Percentiles rank a stretch among this genome's conserved stretches.
Conservation (phyloP, 352 stramenopile species). For the Peronospora destructor region DNA sequence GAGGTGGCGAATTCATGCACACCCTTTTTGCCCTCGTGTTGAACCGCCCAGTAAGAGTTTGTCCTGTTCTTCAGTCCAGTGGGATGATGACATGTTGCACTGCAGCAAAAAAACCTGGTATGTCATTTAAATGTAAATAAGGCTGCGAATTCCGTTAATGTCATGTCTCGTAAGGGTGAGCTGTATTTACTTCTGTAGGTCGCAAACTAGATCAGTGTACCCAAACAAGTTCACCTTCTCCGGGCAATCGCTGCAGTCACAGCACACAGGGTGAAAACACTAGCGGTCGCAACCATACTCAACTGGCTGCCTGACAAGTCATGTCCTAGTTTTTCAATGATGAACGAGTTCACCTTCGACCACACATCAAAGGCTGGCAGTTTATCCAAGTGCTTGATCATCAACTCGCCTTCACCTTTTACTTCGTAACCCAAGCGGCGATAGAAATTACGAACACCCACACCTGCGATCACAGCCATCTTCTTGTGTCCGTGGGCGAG, state of each 20-base stretch:
- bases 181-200: not conserved
- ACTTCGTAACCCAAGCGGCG: slow-evolving; percentile 83
- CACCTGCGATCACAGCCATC: slow-evolving; percentile 84
- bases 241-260: slow-evolving; percentile 11
- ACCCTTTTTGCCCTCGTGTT: too few relatives aligned
- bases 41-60: too few relatives aligned
- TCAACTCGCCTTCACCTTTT: slow-evolving; percentile 75
- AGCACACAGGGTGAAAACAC: slow-evolving; percentile 7
- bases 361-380: slow-evolving; percentile 4
- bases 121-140: not conserved
- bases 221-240: slow-evolving; percentile 12
- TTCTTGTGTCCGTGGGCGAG: slow-evolving; percentile 63
- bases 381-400: slow-evolving; percentile 75
- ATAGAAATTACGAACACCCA: slow-evolving; percentile 90
- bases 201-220: not conserved
- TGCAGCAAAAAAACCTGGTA: too few relatives aligned
- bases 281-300: slow-evolving; percentile 5
- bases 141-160: not conserved
- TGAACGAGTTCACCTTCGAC: slow-evolving; percentile 14
- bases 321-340: slow-evolving; percentile 4
- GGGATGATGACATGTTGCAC: too few relatives aligned
- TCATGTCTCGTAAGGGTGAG: not conserved
- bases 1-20: too few relatives aligned
- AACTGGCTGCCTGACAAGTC: slow-evolving; percentile 7
- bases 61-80: too few relatives aligned